A percentile compares a stretch with the other conserved stretches of the same genome.
phyloP scores from a whole-genome alignment of 176 grass and related monocot species.

The Ensete glaucum region DNA sequence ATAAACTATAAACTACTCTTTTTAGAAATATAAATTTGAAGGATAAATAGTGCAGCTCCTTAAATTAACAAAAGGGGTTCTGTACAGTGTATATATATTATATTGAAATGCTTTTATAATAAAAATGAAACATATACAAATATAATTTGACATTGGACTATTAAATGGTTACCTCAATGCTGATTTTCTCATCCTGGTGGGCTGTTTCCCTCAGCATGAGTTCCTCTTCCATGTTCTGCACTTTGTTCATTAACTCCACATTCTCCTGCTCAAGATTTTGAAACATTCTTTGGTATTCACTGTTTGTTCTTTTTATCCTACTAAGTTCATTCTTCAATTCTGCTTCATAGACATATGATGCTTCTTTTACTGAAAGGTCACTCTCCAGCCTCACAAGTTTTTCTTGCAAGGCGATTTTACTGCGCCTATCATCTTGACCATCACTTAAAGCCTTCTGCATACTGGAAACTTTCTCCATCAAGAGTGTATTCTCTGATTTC shows the following conservation, averaged over 20 bases:
- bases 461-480: conserved; percentile 39
- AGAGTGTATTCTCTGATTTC: conserved; percentile 43
- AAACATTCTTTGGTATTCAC: conserved; percentile 81
- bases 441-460: conserved; percentile 42
- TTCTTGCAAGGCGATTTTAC: conserved; percentile 46
- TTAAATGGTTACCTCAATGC: conserved; percentile 33
- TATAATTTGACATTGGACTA: conserved; percentile 15
- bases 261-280: conserved; percentile 85
- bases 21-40: background rate
- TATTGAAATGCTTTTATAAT: background rate
- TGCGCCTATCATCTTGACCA: conserved; percentile 36
- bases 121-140: background rate
- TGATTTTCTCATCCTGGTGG: conserved; percentile 19
- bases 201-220: conserved; percentile 14
- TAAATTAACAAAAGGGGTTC: background rate
- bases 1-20: too few relatives aligned
- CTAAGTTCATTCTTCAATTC: conserved; percentile 90
- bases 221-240: conserved; percentile 24
- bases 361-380: conserved; percentile 73
- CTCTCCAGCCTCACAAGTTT: conserved; percentile 74
- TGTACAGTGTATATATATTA: background rate
- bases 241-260: conserved; percentile 46
- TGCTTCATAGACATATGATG: conserved; percentile 68
- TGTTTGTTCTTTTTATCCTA: conserved; percentile 79
- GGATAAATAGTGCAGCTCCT: background rate